Base-by-base conservation (phyloP, 2,329 filamentous ascomycete species). In the Colletotrichum sp. region DNA sequence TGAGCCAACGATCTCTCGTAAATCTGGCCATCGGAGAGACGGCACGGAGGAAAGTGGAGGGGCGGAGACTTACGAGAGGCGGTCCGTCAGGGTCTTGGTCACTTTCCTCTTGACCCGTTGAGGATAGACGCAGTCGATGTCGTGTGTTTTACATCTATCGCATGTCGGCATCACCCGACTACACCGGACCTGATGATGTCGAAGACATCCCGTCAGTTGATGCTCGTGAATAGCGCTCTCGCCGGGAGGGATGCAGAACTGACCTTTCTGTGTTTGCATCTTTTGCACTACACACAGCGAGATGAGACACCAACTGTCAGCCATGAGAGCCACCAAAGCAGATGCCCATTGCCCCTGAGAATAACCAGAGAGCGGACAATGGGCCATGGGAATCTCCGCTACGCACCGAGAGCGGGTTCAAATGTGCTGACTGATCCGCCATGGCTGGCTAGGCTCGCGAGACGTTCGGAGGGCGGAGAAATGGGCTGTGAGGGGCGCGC, bases 141-240 rank as follows among this genome's bases (percentile, higher is more conserved):
- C 74, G 16, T 82, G 80, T 13, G 72, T 63, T 63, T 77, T 80
- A 68, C 82, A 83, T 22, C 81, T 78, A 34, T 80, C 73, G 63
- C 82, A 83, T 7, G 65, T 68, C 39, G 82, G 82, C 79, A 81
- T 80, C 34, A 81, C 71, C 71, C 82, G 80, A 72, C 81, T 82
- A 59, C 82, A 83, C 39, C 82, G 78, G 27, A 83, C 76, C 80
- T 81, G 57, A 32, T n/a, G 22, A 52, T 8, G 36, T 25, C 15
- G 11, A 36, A 27, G 63, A 63, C 9, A 49, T 2, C 19, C 11
- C 11, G 55, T 72, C 15, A 72, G 70, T 34, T 25, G 7, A 27
- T 29, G 16, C 44, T 22, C 44, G 1, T 22, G 1, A 22, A 52
- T n/a, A 13, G 44, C n/a, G 44, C 44, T 52, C 1, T 52, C 6